Base-by-base conservation (phyloP, 495 filamentous ascomycete genomes). In the Penicillium malachiteum region DNA sequence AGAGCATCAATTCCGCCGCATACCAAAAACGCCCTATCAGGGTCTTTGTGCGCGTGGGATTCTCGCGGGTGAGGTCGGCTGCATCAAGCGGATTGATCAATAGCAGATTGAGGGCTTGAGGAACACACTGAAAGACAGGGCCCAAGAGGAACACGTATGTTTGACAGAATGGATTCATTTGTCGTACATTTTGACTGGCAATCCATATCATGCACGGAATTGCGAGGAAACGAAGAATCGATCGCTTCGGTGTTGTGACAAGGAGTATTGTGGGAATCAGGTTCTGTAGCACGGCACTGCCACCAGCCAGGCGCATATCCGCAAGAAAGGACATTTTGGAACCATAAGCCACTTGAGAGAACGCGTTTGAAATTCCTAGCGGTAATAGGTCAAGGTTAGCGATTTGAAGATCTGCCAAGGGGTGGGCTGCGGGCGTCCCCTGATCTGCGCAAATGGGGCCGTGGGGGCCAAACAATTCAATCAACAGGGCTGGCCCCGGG, bases 81-180 rank as follows among this genome's bases (percentile, higher is more conserved):
- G 43, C 48, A 39, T 57, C 59, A 32, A 63, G 54, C 0, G 59
- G 59, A 18, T 57, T 57, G 56, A 60, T 50, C 10, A 65, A 38
- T 34, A 65, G 47, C 4, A 57, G 7, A 34, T 57, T 46, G 30
- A 39, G 3, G 2, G 59, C 51, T 48, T 46, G 49, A 14, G 50
- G 35, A 11, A 52, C 34, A 7, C n/a, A 10, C 11, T 52, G 21
- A 32, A 52, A n/a, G 16, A 58, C 12, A 14, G 9, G 31, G 10
- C 45, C 40, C 7, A 32, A 7, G 12, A 21, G 30, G n/a, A 11
- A 47, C 9, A 21, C 21, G 31, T 17, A 46, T 13, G 30, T 10
- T 31, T 43, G 35, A 9, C 11, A 16, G 48, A 30, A 3, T 16
- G 6, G 3, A 42, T 33, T 34, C 14, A 56, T 42, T 8, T 48